Conservation (phyloP, 768 basidiomycete genomes). For the Cyathus striatus region DNA sequence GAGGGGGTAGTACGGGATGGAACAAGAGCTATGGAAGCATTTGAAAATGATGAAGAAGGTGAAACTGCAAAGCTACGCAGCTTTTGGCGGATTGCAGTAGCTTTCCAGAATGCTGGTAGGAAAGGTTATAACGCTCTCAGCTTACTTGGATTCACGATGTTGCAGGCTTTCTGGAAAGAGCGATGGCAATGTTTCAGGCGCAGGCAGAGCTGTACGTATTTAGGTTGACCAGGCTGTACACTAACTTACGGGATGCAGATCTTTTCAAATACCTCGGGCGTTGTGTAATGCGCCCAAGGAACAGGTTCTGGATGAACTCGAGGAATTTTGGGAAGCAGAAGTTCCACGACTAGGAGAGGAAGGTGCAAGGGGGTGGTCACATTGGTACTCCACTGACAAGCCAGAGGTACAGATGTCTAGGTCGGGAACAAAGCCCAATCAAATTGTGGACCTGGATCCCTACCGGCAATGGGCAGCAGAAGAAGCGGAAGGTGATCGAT, state of each 20-base stretch:
- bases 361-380: slow-evolving; percentile 61
- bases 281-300: slow-evolving; percentile 39
- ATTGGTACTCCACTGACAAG: slow-evolving; percentile 48
- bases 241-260: no score
- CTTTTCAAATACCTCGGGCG: slow-evolving; percentile 50
- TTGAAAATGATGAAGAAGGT: slow-evolving; percentile 34
- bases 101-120: slow-evolving; percentile 63
- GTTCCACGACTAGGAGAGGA: slow-evolving; percentile 69
- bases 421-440: slow-evolving; percentile 1
- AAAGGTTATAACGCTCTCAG: not conserved
- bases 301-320: slow-evolving; percentile 51
- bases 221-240: no score
- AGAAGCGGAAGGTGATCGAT: slow-evolving; percentile 47
- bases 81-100: slow-evolving; percentile 67
- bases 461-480: slow-evolving; percentile 61
- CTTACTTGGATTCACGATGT: slow-evolving; percentile 4
- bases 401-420: slow-evolving; percentile 17
- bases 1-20: slow-evolving; percentile 51
- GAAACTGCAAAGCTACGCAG: slow-evolving; percentile 54
- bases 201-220: slow-evolving; percentile 72
- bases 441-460: slow-evolving; percentile 44
- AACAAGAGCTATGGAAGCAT: slow-evolving; percentile 34
- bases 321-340: slow-evolving; percentile 86
- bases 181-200: slow-evolving; percentile 76
- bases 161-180: slow-evolving; percentile 69